Percentiles rank a stretch among this genome's conserved stretches.
Conservation (phyloP, 2,329 filamentous ascomycete species). For the Penicillium expansum region DNA sequence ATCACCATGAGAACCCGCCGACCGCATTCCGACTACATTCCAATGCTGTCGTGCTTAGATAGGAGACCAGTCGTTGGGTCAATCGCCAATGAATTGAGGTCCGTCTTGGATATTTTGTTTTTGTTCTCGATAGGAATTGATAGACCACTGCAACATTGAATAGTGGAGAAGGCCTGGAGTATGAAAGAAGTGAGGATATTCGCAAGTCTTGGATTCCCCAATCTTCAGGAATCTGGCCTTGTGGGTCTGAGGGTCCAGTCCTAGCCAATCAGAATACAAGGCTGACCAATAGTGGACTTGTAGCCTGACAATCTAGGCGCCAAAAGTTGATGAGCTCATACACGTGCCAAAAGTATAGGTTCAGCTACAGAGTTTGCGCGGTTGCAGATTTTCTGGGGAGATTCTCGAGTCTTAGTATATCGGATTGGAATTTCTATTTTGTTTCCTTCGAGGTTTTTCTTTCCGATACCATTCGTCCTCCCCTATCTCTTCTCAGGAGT, state of each 20-base stretch:
- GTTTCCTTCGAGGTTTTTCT: background rate
- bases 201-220: background rate
- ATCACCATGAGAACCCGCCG: slow-evolving; percentile 23
- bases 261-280: background rate
- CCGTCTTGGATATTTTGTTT: background rate
- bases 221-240: slow-evolving; percentile 8
- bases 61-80: background rate
- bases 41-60: slow-evolving; percentile 11
- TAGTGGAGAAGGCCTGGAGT: background rate
- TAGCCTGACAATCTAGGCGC: slow-evolving; percentile 13
- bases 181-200: background rate
- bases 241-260: background rate
- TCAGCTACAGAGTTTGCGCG: slow-evolving; percentile 7
- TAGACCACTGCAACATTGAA: background rate
- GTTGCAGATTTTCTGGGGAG: background rate
- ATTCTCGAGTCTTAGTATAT: background rate
- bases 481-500: background rate
- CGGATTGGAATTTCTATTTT: background rate
- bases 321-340: slow-evolving; percentile 17
- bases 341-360: slow-evolving; percentile 22
- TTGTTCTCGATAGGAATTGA: no score
- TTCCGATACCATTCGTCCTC: background rate
- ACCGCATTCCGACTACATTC: slow-evolving; percentile 23
- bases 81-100: background rate
- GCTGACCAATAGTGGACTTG: background rate